These are phyloP conservation scores for Cryptosporidium baileyi DNA, from an alignment of 169 alveolate species.

Conservation along the genomic window DNA sequence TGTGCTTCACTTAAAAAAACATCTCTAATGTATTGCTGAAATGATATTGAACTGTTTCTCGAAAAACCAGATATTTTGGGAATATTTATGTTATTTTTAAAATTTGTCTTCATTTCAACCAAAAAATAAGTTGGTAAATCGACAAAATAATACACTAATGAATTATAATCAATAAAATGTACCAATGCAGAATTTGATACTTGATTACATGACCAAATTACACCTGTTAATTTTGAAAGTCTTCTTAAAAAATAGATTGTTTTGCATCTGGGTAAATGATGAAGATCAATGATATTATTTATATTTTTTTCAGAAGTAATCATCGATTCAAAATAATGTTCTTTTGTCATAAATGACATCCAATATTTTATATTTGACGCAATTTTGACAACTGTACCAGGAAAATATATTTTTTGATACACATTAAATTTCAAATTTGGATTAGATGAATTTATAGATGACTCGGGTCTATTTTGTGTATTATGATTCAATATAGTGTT, in stretches of 20 bases:
- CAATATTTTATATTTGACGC: conserved; percentile 4
- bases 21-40: conserved; percentile 14
- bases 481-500: background rate
- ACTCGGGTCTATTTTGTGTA: background rate
- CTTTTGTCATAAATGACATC: background rate
- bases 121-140: conserved; percentile 12
- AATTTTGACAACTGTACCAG: conserved; percentile 17
- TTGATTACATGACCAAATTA: conserved; percentile 21
- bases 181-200: conserved; percentile 22
- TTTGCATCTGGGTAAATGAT: background rate
- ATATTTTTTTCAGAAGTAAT: background rate
- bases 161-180: conserved; percentile 36
- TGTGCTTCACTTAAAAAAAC: background rate
- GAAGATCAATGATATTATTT: background rate
- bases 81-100: background rate
- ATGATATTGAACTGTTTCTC: background rate
- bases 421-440: too few species aligned
- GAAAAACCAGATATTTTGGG: background rate
- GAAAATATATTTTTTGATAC: too few species aligned
- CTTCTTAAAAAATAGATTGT: background rate
- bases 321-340: too few species aligned
- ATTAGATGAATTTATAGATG: background rate
- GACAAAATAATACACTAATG: background rate
- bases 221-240: background rate
- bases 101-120: too few species aligned